Evolutionary conservation across 2,329 filamentous ascomycete genomes (phyloP).

Genomic region (Colletotrichum sp.): DNA sequence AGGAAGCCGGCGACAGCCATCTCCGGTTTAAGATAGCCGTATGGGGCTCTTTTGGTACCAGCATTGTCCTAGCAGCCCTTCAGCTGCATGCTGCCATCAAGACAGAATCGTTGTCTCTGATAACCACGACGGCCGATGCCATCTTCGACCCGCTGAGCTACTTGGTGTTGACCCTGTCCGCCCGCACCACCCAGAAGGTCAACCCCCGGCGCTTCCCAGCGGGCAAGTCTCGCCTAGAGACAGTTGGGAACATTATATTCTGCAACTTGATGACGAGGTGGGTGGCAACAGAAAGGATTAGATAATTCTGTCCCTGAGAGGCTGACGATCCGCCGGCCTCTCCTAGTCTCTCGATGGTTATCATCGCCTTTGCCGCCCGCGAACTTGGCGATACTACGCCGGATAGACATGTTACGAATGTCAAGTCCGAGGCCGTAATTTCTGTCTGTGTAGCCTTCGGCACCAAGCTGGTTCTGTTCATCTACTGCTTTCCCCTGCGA

Average conservation of each 20-base stretch:
- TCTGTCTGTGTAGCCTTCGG: constrained; percentile 82
- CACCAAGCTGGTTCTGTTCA: constrained; percentile 84
- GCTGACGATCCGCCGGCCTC: not conserved
- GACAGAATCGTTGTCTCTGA: constrained; percentile 88
- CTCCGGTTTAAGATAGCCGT: constrained; percentile 73
- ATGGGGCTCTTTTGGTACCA: constrained; percentile 76
- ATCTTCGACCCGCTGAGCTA: constrained; percentile 93
- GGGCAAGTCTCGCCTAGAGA: constrained; percentile 93
- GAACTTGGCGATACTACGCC: constrained; percentile 60
- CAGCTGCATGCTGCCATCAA: constrained; percentile 89
- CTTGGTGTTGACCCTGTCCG: constrained; percentile 81
- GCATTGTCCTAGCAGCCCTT: constrained; percentile 76
- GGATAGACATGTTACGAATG: constrained; percentile 61
- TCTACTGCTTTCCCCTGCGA: constrained; percentile 91
- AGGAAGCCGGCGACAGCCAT: constrained; percentile 81
- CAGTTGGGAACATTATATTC: constrained; percentile 93
- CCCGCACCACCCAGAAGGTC: constrained; percentile 85
- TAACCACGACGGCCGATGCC: constrained; percentile 99
- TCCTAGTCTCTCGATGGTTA: constrained; percentile 75
- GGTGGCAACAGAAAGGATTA: not conserved
- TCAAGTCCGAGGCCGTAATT: constrained; percentile 83
- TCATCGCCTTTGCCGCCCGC: constrained; percentile 85
- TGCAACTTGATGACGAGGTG: constrained; percentile 89
- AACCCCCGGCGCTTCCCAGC: constrained; percentile 87
- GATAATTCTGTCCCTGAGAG: not conserved